Conservation (phyloP, 768 basidiomycete species). For the Tricholoma bakamatsutake region DNA sequence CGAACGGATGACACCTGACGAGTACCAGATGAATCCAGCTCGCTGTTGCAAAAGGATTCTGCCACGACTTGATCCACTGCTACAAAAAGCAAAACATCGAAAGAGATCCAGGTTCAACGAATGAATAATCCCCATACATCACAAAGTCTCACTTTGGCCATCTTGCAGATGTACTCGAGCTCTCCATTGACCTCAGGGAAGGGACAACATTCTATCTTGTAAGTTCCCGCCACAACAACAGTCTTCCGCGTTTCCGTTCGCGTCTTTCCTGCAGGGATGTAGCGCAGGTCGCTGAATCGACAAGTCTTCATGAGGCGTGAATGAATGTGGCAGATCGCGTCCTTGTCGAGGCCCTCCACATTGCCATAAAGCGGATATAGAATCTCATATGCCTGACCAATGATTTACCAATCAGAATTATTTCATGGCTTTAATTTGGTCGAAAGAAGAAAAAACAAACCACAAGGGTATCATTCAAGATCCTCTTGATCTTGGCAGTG, state of each 20-base stretch:
- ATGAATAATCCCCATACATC: not conserved
- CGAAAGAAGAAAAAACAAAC: conserved; percentile 12
- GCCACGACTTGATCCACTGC: conserved; percentile 21
- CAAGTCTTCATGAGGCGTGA: conserved; percentile 22
- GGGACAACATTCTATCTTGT: conserved; percentile 23
- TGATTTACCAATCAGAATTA: too few relatives aligned
- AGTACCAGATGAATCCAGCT: conserved; percentile 26
- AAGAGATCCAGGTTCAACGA: not conserved
- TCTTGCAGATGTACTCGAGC: conserved; percentile 23
- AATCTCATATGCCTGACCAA: conserved; percentile 16
- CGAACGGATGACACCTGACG: conserved; percentile 26
- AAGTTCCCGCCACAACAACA: conserved; percentile 18
- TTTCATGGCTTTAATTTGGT: not conserved
- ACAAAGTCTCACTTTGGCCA: conserved; percentile 20
- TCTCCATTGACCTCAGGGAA: conserved; percentile 23
- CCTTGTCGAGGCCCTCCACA: conserved; percentile 8
- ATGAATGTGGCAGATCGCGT: conserved; percentile 22
- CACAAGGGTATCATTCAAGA: conserved; percentile 22
- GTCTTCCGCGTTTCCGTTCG: conserved; percentile 21
- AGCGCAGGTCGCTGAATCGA: conserved; percentile 14
- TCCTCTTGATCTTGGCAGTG: conserved; percentile 17
- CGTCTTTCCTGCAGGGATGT: conserved; percentile 21
- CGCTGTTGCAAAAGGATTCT: conserved; percentile 25
- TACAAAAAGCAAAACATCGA: conserved; percentile 3
- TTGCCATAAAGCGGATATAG: conserved; percentile 9